A percentile compares a stretch with the other conserved stretches of the same genome.
These are phyloP conservation scores for Rubroboletus pulcherrimus DNA, from an alignment of 768 basidiomycete species.

Conservation along the genomic window DNA sequence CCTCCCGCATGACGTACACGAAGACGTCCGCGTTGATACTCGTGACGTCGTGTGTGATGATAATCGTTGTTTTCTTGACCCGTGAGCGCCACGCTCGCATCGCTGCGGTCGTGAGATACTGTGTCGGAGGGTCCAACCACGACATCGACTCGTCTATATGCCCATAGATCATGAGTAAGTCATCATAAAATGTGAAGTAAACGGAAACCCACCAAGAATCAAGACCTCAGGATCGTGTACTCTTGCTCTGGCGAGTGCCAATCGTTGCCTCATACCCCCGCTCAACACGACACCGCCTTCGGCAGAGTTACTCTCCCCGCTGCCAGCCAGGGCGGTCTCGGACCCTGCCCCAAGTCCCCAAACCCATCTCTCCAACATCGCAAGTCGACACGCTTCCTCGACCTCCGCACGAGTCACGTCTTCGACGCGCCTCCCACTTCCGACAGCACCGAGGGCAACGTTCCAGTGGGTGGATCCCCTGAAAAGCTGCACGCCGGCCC, in stretches of 20 bases:
- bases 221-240: conserved; percentile 84
- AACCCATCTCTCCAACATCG: conserved; percentile 86
- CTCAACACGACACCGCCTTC: conserved; percentile 70
- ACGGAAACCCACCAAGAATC: conserved; percentile 70
- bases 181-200: neutral
- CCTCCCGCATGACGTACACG: conserved; percentile 87
- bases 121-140: conserved; percentile 81
- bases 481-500: conserved; percentile 45
- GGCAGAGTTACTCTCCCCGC: conserved; percentile 39
- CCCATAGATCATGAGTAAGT: neutral
- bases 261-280: conserved; percentile 88
- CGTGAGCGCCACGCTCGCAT: conserved; percentile 58
- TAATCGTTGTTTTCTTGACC: conserved; percentile 51
- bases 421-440: conserved; percentile 38
- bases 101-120: conserved; percentile 78
- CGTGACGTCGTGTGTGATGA: conserved; percentile 90
- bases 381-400: conserved; percentile 75
- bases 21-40: conserved; percentile 77
- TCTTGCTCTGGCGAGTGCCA: conserved; percentile 85
- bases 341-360: conserved; percentile 82
- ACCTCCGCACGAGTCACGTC: conserved; percentile 67
- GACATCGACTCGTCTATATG: conserved; percentile 73
- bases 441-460: conserved; percentile 71
- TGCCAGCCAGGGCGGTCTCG: conserved; percentile 59
- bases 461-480: conserved; percentile 83